These are phyloP conservation scores for Keithomyces neogunnii DNA, from an alignment of 2,329 filamentous ascomycete species.

Conservation along the genomic window DNA sequence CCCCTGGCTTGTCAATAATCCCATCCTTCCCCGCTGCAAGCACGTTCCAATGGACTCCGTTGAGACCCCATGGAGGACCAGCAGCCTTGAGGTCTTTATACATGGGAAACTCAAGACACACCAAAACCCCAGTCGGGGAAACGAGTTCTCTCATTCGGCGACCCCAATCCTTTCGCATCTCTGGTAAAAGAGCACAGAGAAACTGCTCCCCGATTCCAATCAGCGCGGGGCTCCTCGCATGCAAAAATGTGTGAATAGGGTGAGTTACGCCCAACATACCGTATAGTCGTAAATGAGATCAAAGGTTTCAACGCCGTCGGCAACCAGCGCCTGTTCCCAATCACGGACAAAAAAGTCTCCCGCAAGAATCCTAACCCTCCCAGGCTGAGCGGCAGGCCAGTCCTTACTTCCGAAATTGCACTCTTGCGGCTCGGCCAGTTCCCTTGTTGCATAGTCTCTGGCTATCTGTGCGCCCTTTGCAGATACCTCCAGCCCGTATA, in stretches of 20 bases:
- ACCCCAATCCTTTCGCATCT: constrained; percentile 4
- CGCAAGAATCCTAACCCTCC: background rate
- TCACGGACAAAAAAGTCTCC: constrained; percentile 5
- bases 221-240: background rate
- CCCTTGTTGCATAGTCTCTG: background rate
- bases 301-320: background rate
- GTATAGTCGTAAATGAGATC: constrained; percentile 7
- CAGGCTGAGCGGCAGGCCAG: background rate
- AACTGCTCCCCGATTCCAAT: background rate
- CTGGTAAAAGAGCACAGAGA: constrained; percentile 4
- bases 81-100: constrained; percentile 6
- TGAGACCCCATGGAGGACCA: constrained; percentile 6
- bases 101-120: constrained; percentile 7
- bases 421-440: constrained; percentile 1
- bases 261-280: background rate
- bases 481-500: constrained; percentile 5
- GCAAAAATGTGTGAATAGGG: background rate
- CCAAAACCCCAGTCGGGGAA: background rate
- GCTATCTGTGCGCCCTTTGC: constrained; percentile 5
- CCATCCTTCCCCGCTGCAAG: constrained; percentile 5
- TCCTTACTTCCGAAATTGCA: constrained; percentile 1
- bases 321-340: background rate
- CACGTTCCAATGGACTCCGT: constrained; percentile 5
- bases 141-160: constrained; percentile 3
- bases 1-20: background rate